Conservation (phyloP, 2,329 filamentous ascomycete genomes). For the Penicillium digitatum region DNA sequence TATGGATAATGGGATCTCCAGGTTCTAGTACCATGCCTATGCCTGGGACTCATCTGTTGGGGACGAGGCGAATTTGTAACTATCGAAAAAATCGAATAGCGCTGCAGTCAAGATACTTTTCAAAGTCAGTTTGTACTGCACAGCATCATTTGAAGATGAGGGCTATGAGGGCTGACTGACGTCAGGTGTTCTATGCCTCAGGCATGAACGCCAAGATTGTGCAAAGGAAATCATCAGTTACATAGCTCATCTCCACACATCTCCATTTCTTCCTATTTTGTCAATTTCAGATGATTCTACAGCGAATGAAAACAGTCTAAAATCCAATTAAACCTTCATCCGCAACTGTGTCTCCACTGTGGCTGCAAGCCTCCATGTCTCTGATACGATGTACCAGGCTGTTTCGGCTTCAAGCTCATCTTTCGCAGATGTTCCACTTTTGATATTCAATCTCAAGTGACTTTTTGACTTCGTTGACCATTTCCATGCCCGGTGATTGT, state of each 20-base stretch:
- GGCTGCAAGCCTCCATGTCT: not conserved
- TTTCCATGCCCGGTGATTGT: not conserved
- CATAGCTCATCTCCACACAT: not conserved
- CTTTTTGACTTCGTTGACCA: not conserved
- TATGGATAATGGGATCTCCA: not conserved
- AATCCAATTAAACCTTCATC: not conserved
- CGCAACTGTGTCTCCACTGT: not conserved
- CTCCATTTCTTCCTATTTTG: not conserved
- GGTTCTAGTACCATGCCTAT: not conserved
- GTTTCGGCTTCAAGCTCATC: not conserved
- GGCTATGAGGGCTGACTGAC: constrained; percentile 17
- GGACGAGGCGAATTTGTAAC: not conserved
- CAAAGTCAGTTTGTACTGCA: not conserved
- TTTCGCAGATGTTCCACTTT: not conserved
- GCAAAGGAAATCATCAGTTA: not conserved
- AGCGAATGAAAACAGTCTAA: not conserved
- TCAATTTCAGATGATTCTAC: not conserved
- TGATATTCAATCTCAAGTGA: not conserved
- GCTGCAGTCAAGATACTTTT: not conserved
- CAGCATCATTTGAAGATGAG: not conserved
- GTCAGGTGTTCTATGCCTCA: constrained; percentile 15
- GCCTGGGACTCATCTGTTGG: no score
- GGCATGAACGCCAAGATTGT: not conserved
- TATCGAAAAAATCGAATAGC: not conserved
- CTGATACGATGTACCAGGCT: not conserved